Evolutionary conservation across 768 basidiomycete genomes (phyloP).

Genomic region (Termitomyces sp.): DNA sequence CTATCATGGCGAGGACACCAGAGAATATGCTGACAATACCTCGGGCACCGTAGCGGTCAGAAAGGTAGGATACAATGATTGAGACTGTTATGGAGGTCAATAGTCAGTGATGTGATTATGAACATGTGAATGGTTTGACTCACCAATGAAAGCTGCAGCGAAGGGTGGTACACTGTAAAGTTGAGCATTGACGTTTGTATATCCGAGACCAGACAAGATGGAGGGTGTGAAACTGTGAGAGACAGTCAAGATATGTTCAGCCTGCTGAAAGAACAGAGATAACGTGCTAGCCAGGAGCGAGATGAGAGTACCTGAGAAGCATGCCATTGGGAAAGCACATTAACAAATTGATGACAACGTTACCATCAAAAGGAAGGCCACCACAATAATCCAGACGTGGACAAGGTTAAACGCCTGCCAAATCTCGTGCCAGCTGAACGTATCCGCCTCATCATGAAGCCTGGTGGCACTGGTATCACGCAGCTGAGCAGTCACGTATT

Average conservation of each 20-base stretch:
- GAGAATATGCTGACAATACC: constrained; percentile 46
- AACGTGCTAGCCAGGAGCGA: constrained; percentile 49
- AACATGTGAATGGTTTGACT: constrained; percentile 19
- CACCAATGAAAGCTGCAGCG: constrained; percentile 47
- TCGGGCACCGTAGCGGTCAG: constrained; percentile 52
- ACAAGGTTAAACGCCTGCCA: constrained; percentile 44
- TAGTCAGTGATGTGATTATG: neutral
- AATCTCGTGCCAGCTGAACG: constrained; percentile 60
- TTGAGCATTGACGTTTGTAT: constrained; percentile 51
- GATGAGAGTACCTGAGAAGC: constrained; percentile 36
- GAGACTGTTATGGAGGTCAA: constrained; percentile 23
- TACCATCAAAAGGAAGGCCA: constrained; percentile 56
- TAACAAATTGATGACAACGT: constrained; percentile 4
- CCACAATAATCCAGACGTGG: constrained; percentile 52
- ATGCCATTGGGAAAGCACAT: neutral
- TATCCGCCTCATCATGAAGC: constrained; percentile 34
- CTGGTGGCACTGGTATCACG: constrained; percentile 40
- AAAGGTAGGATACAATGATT: constrained; percentile 42
- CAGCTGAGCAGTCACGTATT: constrained; percentile 40
- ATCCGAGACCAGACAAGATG: constrained; percentile 64
- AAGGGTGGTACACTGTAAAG: constrained; percentile 65
- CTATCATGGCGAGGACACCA: constrained; percentile 41
- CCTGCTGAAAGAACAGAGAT: neutral
- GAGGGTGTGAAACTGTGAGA: constrained; percentile 62
- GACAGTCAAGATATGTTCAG: neutral